A percentile compares a stretch with the other conserved stretches of the same genome.
Conservation (phyloP, 805 yeast species). For the Teunomyces pallodes region DNA sequence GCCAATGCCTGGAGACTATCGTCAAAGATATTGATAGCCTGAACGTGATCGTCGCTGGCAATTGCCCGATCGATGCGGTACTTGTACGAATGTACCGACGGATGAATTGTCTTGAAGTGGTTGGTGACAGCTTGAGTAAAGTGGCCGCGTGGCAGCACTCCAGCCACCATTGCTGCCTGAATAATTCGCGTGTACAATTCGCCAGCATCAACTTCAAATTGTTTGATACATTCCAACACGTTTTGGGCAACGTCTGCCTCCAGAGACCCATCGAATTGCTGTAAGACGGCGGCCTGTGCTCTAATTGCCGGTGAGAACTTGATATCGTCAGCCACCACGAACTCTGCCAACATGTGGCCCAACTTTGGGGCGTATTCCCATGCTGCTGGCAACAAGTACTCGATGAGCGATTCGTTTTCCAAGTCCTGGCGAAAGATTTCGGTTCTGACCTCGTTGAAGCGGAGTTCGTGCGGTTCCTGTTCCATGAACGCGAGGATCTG, state of each 20-base stretch:
- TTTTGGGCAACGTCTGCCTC: not conserved
- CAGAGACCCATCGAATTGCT: slow-evolving; percentile 3
- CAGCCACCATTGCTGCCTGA: slow-evolving; percentile 14
- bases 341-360: slow-evolving; percentile 11
- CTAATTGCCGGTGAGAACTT: slow-evolving; percentile 20
- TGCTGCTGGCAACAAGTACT: slow-evolving; percentile 14
- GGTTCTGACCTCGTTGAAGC: slow-evolving; percentile 9
- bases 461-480: slow-evolving; percentile 3
- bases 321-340: slow-evolving; percentile 18
- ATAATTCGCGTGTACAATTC: slow-evolving; percentile 16
- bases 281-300: slow-evolving; percentile 16
- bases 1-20: slow-evolving; percentile 23
- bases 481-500: slow-evolving; percentile 5
- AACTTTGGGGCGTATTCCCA: slow-evolving; percentile 8
- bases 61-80: slow-evolving; percentile 29
- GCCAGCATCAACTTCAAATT: slow-evolving; percentile 9
- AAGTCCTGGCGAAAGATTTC: slow-evolving; percentile 18
- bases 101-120: slow-evolving; percentile 10
- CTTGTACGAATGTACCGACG: slow-evolving; percentile 24
- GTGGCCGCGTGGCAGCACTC: slow-evolving; percentile 18
- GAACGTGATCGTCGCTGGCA: slow-evolving; percentile 11
- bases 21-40: slow-evolving; percentile 29
- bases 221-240: not conserved
- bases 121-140: slow-evolving; percentile 14
- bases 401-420: slow-evolving; percentile 23